phyloP scores from a whole-genome alignment of 495 filamentous ascomycete genomes.

The Rusavskia elegans region DNA sequence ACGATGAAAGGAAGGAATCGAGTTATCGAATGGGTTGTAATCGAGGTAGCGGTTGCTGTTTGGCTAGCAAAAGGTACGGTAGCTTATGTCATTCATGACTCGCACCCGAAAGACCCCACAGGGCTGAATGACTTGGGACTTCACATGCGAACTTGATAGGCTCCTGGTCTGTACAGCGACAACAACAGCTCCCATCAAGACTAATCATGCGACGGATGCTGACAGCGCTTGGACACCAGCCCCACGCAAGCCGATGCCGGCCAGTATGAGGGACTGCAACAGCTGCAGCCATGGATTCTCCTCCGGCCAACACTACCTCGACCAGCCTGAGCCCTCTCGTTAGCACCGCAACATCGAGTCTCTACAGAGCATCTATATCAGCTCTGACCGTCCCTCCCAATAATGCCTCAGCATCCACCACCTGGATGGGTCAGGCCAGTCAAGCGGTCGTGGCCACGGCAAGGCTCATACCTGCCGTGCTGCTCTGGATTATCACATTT shows the following conservation, averaged over 20 bases:
- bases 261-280: constrained; percentile 1
- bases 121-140: not conserved
- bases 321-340: not conserved
- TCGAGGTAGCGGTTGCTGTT: too few species aligned
- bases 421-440: constrained; percentile 23
- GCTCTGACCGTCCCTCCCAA: not conserved
- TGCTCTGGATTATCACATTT: constrained; percentile 76
- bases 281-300: constrained; percentile 4
- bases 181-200: not conserved
- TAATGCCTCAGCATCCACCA: constrained; percentile 4
- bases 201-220: not conserved
- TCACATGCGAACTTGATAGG: not conserved
- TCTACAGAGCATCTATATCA: not conserved
- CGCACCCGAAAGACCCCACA: not conserved
- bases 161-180: not conserved
- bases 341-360: not conserved
- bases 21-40: too few species aligned
- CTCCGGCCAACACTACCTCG: constrained; percentile 1
- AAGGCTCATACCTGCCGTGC: constrained; percentile 50
- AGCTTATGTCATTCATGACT: too few species aligned
- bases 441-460: constrained; percentile 31
- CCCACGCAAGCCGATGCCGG: not conserved
- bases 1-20: too few species aligned
- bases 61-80: too few species aligned
- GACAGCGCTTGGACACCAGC: not conserved